phyloP scores from a whole-genome alignment of 1,284 basidiomycete species.

The Microbotryum scabiosae region DNA sequence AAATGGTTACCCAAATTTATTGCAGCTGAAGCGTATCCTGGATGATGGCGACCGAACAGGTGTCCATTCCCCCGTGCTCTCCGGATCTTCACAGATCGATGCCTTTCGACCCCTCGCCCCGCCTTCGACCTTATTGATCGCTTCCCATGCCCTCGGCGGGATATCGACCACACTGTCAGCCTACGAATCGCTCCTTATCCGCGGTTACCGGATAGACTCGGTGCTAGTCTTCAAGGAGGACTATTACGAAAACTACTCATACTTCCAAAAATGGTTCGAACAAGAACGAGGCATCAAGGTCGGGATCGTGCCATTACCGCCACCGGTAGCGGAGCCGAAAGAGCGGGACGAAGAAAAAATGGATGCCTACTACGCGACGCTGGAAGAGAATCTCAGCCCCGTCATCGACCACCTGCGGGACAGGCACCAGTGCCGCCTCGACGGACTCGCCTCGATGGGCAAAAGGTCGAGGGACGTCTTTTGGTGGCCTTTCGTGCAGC shows the following conservation, averaged over 20 bases:
- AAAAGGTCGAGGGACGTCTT: conserved; percentile 64
- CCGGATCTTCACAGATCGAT: conserved; percentile 77
- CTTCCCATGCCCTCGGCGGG: conserved; percentile 81
- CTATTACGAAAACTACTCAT: conserved; percentile 80
- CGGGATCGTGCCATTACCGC: conserved; percentile 54
- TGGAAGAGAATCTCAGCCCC: conserved; percentile 31
- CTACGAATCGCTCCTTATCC: conserved; percentile 81
- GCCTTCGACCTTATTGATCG: conserved; percentile 70
- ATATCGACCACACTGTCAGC: conserved; percentile 90
- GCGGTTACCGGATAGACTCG: conserved; percentile 81
- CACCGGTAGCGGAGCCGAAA: conserved; percentile 37
- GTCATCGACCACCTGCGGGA: conserved; percentile 57
- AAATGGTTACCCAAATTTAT: too few relatives aligned
- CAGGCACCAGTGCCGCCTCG: conserved; percentile 56
- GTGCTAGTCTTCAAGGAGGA: conserved; percentile 80
- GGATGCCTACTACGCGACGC: conserved; percentile 57
- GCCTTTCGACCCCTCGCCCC: conserved; percentile 74
- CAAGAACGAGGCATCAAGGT: conserved; percentile 54
- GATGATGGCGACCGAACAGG: conserved; percentile 48
- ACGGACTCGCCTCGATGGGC: conserved; percentile 68
- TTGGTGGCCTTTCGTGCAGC: conserved; percentile 99
- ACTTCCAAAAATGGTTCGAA: conserved; percentile 67
- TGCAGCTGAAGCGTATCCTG: not conserved
- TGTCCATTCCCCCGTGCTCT: conserved; percentile 82
- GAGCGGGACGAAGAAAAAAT: conserved; percentile 52